A percentile compares a stretch with the other conserved stretches of the same genome.
These are phyloP conservation scores for Fusarium caatingaense DNA, from an alignment of 2,329 filamentous ascomycete species.

Conservation along the genomic window DNA sequence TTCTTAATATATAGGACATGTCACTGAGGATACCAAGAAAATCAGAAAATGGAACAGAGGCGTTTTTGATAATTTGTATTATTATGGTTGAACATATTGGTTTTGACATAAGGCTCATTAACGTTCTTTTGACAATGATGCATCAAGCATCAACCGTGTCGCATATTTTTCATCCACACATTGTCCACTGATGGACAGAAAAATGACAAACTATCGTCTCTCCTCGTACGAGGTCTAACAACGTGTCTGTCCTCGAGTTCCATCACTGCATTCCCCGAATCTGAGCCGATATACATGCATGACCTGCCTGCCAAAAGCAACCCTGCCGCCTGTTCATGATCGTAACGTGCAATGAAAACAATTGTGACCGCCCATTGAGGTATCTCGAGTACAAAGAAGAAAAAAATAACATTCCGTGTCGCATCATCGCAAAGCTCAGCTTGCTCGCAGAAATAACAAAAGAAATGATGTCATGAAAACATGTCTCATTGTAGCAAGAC, in stretches of 20 bases:
- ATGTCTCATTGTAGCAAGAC: slow-evolving; percentile 9
- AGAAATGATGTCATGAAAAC: slow-evolving; percentile 19
- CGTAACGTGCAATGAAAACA: slow-evolving; percentile 41
- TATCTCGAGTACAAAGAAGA: slow-evolving; percentile 46
- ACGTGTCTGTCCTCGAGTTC: slow-evolving; percentile 34
- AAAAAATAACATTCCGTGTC: slow-evolving; percentile 19
- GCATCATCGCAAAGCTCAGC: slow-evolving; percentile 8
- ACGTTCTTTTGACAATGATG: slow-evolving; percentile 17
- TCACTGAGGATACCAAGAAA: background rate
- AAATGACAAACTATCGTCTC: slow-evolving; percentile 31
- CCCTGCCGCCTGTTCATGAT: slow-evolving; percentile 46
- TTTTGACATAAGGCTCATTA: slow-evolving; percentile 15
- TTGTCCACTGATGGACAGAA: slow-evolving; percentile 18
- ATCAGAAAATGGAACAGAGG: background rate
- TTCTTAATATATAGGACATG: background rate
- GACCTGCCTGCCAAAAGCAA: slow-evolving; percentile 26
- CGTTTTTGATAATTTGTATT: slow-evolving; percentile 5
- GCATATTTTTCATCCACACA: slow-evolving; percentile 22
- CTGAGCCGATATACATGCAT: slow-evolving; percentile 15
- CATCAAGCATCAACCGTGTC: slow-evolving; percentile 28
- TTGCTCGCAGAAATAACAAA: slow-evolving; percentile 14
- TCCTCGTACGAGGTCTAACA: slow-evolving; percentile 21
- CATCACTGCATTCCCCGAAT: slow-evolving; percentile 18
- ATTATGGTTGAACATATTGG: slow-evolving; percentile 10
- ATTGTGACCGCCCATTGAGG: slow-evolving; percentile 42